Conservation (phyloP, 78 protist genomes). For the Dictyostelium capitatum region DNA sequence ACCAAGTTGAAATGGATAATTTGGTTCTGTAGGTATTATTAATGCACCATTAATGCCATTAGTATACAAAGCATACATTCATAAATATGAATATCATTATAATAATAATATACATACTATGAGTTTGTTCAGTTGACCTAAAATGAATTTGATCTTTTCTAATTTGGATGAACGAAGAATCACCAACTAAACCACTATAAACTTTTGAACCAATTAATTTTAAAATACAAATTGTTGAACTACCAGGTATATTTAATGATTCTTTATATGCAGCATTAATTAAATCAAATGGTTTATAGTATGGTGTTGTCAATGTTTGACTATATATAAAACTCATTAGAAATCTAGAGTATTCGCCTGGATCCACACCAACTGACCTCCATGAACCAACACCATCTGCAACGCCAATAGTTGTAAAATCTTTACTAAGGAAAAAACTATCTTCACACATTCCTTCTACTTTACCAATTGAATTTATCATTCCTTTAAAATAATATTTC, state of each 20-base stretch:
- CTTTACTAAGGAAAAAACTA: slow-evolving; percentile 43
- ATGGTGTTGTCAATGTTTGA: neutral
- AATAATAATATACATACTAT: slow-evolving; percentile 24
- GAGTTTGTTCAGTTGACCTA: slow-evolving; percentile 70
- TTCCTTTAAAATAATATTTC: slow-evolving; percentile 53
- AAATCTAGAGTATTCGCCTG: slow-evolving; percentile 42
- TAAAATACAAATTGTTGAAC: slow-evolving; percentile 72
- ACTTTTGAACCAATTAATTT: slow-evolving; percentile 51
- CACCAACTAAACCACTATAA: slow-evolving; percentile 66
- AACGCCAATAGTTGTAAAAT: slow-evolving; percentile 56
- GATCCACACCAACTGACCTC: slow-evolving; percentile 56
- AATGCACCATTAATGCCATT: no score
- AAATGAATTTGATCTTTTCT: slow-evolving; percentile 45
- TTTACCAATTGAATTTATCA: slow-evolving; percentile 74
- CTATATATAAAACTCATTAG: slow-evolving; percentile 21
- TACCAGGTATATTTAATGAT: slow-evolving; percentile 31
- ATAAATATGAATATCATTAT: neutral
- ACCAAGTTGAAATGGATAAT: slow-evolving; percentile 76
- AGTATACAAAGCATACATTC: no score
- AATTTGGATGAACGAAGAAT: slow-evolving; percentile 53
- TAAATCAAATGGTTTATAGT: slow-evolving; percentile 42
- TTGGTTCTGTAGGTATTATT: slow-evolving; percentile 31
- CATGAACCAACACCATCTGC: slow-evolving; percentile 81
- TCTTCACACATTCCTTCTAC: slow-evolving; percentile 47
- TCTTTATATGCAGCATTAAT: slow-evolving; percentile 34